Evolutionary conservation across 2,329 filamentous ascomycete species (phyloP).

Genomic region (Orbilia brochopaga): DNA sequence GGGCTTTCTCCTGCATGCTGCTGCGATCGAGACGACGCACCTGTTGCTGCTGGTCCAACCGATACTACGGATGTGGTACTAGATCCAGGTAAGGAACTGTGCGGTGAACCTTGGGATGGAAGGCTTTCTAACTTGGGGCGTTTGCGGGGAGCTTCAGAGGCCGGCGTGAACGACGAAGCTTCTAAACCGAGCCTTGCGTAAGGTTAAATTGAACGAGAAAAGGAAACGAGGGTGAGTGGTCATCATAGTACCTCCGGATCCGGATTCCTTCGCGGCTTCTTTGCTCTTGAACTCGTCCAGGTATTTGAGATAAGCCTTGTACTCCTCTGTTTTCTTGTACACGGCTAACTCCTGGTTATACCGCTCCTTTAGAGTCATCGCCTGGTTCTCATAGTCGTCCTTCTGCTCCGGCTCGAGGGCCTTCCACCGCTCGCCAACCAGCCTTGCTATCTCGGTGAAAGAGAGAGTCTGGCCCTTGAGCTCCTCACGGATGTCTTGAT

Average conservation of each 20-base stretch:
- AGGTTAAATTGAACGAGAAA: constrained; percentile 48
- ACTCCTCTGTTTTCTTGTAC: constrained; percentile 78
- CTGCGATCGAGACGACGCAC: constrained; percentile 35
- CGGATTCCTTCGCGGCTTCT: constrained; percentile 65
- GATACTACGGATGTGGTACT: constrained; percentile 50
- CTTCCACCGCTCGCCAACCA: constrained; percentile 83
- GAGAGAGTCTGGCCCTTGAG: constrained; percentile 76
- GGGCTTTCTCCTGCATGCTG: constrained; percentile 38
- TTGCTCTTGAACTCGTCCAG: constrained; percentile 76
- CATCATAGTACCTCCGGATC: constrained; percentile 39
- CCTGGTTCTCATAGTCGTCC: constrained; percentile 74
- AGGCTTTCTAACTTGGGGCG: constrained; percentile 54
- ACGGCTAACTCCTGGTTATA: constrained; percentile 74
- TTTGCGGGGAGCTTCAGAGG: constrained; percentile 52
- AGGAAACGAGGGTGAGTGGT: not conserved
- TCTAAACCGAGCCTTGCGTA: constrained; percentile 48
- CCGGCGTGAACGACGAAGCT: constrained; percentile 37
- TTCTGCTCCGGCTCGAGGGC: constrained; percentile 70
- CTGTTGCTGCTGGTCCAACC: constrained; percentile 25
- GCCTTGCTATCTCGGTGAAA: constrained; percentile 82
- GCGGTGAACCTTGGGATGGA: constrained; percentile 48
- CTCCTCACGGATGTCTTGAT: constrained; percentile 68
- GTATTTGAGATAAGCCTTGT: constrained; percentile 73
- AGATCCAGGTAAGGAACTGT: constrained; percentile 49
- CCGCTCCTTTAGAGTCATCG: constrained; percentile 74